phyloP scores from a whole-genome alignment of 73 alveolate species.

The Paramecium primaurelia region DNA sequence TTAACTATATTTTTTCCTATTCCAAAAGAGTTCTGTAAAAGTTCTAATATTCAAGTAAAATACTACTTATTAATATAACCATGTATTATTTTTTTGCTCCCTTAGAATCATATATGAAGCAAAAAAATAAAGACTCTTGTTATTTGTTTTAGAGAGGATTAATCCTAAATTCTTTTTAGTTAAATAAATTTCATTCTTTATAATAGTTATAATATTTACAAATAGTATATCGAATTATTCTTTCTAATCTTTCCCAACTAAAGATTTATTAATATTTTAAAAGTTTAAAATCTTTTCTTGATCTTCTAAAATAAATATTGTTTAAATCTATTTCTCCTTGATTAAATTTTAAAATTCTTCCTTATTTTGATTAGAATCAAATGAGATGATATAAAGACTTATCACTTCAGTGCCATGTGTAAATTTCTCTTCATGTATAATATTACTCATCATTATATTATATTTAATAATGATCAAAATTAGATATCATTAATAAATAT shows the following conservation, averaged over 20 bases:
- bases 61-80: background rate
- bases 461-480: background rate
- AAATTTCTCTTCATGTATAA: background rate
- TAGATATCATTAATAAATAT: background rate
- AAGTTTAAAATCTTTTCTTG: background rate
- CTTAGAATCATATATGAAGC: background rate
- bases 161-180: background rate
- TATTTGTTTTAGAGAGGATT: background rate
- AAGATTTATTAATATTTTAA: background rate
- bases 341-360: background rate
- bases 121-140: background rate
- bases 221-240: background rate
- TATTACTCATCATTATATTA: too few species aligned
- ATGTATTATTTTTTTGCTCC: background rate
- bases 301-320: background rate
- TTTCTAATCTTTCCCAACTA: background rate
- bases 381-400: background rate
- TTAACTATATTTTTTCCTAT: background rate
- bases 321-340: background rate
- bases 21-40: background rate
- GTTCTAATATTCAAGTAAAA: background rate
- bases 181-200: background rate
- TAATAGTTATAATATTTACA: background rate
- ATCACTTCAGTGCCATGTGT: background rate
- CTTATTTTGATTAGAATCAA: too few species aligned